Conservation (phyloP, 2,329 filamentous ascomycete species). For the Coleophoma crateriformis region DNA sequence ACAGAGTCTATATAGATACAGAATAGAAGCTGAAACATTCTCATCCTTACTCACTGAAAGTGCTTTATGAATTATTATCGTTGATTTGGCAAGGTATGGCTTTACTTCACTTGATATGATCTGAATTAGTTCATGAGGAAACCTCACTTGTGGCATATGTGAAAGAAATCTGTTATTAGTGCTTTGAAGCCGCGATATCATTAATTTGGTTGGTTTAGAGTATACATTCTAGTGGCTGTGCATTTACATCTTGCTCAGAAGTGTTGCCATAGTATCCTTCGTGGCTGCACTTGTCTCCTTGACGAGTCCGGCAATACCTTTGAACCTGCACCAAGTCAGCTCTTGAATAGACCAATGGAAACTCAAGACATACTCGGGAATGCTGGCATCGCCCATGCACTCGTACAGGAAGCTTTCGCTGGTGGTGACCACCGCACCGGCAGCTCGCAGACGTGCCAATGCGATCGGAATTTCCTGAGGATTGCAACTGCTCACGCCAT, state of each 20-base stretch:
- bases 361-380: conserved; percentile 40
- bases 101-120: too few species aligned
- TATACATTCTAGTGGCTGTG: too few species aligned
- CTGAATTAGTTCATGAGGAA: too few species aligned
- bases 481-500: conserved; percentile 87
- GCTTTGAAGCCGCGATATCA: too few species aligned
- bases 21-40: too few species aligned
- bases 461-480: conserved; percentile 74
- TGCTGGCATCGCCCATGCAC: conserved; percentile 74
- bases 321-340: conserved; percentile 46
- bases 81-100: too few species aligned
- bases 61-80: too few species aligned
- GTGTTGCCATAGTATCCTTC: conserved; percentile 57
- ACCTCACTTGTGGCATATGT: too few species aligned
- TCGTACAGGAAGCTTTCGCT: conserved; percentile 92
- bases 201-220: too few species aligned
- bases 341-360: conserved; percentile 2
- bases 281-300: conserved; percentile 72
- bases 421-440: conserved; percentile 74
- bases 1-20: too few species aligned
- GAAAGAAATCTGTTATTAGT: too few species aligned
- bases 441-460: conserved; percentile 66
- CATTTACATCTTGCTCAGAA: conserved; percentile 59
- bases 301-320: conserved; percentile 66
- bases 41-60: too few species aligned